Conservation (phyloP, 805 yeast genomes). For the Suhomyces sp. region DNA sequence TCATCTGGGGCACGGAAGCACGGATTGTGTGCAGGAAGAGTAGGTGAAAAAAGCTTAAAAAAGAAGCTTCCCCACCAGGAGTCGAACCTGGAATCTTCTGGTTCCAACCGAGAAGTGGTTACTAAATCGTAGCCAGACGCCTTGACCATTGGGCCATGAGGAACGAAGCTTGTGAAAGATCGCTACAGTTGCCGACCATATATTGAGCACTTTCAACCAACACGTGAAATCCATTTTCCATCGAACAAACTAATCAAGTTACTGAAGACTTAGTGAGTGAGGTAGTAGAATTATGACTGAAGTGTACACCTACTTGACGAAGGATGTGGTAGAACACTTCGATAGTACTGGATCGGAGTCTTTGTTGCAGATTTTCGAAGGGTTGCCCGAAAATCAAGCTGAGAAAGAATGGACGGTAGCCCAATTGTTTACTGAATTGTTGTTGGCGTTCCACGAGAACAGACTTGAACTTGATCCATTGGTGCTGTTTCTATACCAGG, state of each 20-base stretch:
- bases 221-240: not conserved
- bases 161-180: conserved; percentile 43
- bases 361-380: conserved; percentile 30
- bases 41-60: not conserved
- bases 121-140: conserved; percentile 66
- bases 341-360: conserved; percentile 28
- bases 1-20: conserved; percentile 77
- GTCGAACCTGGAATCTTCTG: conserved; percentile 53
- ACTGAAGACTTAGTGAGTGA: not conserved
- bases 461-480: conserved; percentile 15
- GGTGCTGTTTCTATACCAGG: conserved; percentile 21
- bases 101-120: conserved; percentile 44
- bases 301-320: conserved; percentile 23
- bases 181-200: not conserved
- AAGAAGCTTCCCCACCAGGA: conserved; percentile 49
- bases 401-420: conserved; percentile 19
- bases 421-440: conserved; percentile 32
- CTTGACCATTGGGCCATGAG: conserved; percentile 77
- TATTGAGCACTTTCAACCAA: not conserved
- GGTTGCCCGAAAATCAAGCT: conserved; percentile 18
- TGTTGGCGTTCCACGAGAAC: conserved; percentile 24
- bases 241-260: not conserved
- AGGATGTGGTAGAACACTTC: conserved; percentile 31
- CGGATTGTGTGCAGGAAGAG: conserved; percentile 29
- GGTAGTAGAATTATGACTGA: not conserved